Conservation (phyloP, 2,329 filamentous ascomycete species). For the Huntiella abstrusa region DNA sequence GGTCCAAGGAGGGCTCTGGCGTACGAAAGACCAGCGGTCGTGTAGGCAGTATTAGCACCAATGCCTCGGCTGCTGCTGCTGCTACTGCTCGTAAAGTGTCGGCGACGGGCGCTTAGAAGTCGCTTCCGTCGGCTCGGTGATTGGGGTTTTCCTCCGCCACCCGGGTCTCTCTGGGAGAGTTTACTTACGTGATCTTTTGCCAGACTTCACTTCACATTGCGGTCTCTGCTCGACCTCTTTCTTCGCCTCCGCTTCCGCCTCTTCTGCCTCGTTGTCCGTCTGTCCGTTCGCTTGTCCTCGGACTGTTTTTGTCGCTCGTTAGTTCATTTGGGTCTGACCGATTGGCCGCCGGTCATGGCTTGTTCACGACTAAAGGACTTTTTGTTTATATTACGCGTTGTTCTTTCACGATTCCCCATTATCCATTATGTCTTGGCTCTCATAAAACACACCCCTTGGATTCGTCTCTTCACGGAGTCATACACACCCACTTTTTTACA, state of each 20-base stretch:
- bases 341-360: constrained; percentile 1
- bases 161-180: background rate
- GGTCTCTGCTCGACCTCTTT: constrained; percentile 5
- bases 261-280: background rate
- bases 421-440: background rate
- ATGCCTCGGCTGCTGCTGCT: constrained; percentile 19
- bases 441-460: constrained; percentile 2
- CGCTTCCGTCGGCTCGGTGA: constrained; percentile 12
- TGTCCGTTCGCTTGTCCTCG: constrained; percentile 1
- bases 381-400: constrained; percentile 10
- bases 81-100: constrained; percentile 36
- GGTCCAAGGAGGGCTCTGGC: constrained; percentile 31
- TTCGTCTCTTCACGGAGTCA: too few species aligned
- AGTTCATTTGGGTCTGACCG: background rate
- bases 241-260: background rate
- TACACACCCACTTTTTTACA: background rate
- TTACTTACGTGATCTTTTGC: background rate
- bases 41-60: constrained; percentile 35
- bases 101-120: constrained; percentile 19
- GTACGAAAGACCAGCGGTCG: constrained; percentile 49
- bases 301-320: background rate
- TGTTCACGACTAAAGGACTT: constrained; percentile 11
- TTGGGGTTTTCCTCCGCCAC: constrained; percentile 12
- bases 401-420: constrained; percentile 1
- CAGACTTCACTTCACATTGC: background rate